A percentile compares a stretch with the other conserved stretches of the same genome.
Evolutionary conservation across 768 basidiomycete species (phyloP).

Genomic region (Termitomyces heimii): DNA sequence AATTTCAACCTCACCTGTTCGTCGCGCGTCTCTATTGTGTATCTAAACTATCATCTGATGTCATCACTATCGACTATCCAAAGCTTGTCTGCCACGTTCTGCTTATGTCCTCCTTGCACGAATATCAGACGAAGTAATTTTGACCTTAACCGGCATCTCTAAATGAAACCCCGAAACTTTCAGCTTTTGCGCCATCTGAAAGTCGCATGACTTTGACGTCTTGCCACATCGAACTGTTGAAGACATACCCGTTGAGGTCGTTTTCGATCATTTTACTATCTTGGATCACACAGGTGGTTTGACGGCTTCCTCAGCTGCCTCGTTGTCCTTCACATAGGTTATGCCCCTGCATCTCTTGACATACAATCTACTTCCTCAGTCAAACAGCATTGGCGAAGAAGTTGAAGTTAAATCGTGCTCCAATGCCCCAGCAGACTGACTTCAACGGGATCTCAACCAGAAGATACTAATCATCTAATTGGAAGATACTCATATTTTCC

Average conservation of each 20-base stretch:
- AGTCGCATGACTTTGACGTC: neutral
- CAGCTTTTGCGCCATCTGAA: neutral
- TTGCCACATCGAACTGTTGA: neutral
- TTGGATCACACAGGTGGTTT: neutral
- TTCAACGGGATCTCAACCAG: neutral
- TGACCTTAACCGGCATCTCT: neutral
- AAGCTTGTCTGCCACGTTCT: neutral
- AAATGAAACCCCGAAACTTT: neutral
- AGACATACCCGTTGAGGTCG: neutral
- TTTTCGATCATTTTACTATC: neutral
- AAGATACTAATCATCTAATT: neutral
- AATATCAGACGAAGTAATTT: too few species aligned
- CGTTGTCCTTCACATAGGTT: neutral
- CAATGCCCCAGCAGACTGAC: neutral
- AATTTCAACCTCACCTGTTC: neutral
- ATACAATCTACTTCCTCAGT: neutral
- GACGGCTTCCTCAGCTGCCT: neutral
- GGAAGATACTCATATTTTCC: neutral
- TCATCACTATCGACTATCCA: neutral
- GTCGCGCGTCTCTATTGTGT: neutral
- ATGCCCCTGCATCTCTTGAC: neutral
- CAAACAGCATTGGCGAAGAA: neutral
- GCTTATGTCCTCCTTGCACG: too few species aligned
- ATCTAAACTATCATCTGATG: neutral
- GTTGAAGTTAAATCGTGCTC: neutral